Evolutionary conservation across 768 basidiomycete species (phyloP).

Genomic region (Pisolithus tinctorius): DNA sequence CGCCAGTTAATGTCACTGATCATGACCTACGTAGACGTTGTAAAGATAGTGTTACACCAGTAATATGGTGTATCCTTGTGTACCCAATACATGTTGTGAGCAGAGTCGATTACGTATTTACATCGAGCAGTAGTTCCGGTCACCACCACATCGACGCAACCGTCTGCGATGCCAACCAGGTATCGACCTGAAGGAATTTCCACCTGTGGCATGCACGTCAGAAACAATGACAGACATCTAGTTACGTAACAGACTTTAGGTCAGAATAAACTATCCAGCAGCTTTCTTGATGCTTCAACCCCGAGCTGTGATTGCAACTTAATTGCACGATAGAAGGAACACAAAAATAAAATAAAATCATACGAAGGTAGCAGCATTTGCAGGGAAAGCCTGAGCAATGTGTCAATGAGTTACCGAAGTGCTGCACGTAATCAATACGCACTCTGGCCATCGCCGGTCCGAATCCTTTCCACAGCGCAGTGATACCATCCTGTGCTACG

Average conservation of each 20-base stretch:
- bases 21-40: too few relatives aligned
- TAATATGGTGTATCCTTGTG: too few relatives aligned
- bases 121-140: too few relatives aligned
- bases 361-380: slow-evolving; percentile 92
- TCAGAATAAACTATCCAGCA: slow-evolving; percentile 65
- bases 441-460: slow-evolving; percentile 95
- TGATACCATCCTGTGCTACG: slow-evolving; percentile 79
- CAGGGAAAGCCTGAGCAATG: slow-evolving; percentile 78
- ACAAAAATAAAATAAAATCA: slow-evolving; percentile 26
- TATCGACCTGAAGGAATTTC: neutral
- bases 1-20: too few relatives aligned
- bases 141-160: neutral
- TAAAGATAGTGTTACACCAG: too few relatives aligned
- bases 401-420: slow-evolving; percentile 1
- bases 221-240: neutral
- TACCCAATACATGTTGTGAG: too few relatives aligned
- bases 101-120: too few relatives aligned
- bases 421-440: slow-evolving; percentile 18
- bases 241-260: neutral
- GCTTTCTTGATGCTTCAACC: slow-evolving; percentile 83
- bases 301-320: slow-evolving; percentile 55
- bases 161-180: too few relatives aligned
- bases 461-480: slow-evolving; percentile 94
- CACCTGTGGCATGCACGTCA: neutral
- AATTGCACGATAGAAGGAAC: neutral